Conservation (phyloP, 2,329 filamentous ascomycete genomes). For the Fusarium sp. region DNA sequence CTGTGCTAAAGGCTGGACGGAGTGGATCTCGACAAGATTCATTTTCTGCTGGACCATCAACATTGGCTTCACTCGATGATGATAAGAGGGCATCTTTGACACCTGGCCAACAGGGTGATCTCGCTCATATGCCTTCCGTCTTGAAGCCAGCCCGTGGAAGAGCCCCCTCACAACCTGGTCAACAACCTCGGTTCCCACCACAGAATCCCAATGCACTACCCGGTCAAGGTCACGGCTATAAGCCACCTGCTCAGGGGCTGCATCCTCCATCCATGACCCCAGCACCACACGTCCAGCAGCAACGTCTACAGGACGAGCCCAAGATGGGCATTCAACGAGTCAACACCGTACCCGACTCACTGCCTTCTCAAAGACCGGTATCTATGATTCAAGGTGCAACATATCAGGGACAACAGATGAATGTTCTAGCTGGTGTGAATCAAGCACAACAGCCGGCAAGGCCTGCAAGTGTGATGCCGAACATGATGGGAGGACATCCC, state of each 20-base stretch:
- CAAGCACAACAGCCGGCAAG: slow-evolving; percentile 26
- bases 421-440: not conserved
- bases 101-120: slow-evolving; percentile 16
- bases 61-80: not conserved
- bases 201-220: slow-evolving; percentile 1
- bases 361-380: slow-evolving; percentile 35
- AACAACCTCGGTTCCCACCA: slow-evolving; percentile 13
- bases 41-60: not conserved
- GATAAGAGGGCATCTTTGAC: not conserved
- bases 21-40: not conserved
- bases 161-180: slow-evolving; percentile 22
- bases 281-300: slow-evolving; percentile 32
- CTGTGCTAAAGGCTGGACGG: slow-evolving; percentile 12
- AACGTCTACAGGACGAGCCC: slow-evolving; percentile 34
- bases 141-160: slow-evolving; percentile 42
- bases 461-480: slow-evolving; percentile 38
- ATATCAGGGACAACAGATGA: slow-evolving; percentile 6
- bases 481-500: slow-evolving; percentile 29
- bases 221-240: slow-evolving; percentile 31
- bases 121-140: slow-evolving; percentile 39
- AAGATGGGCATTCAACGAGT: slow-evolving; percentile 36
- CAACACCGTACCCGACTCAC: slow-evolving; percentile 40
- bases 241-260: slow-evolving; percentile 38
- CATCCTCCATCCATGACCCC: slow-evolving; percentile 45
- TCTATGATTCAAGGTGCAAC: slow-evolving; percentile 19